Evolutionary conservation across 176 grass and related monocot genomes (phyloP), one percentile per base, ranked within the genome.

Genomic region (Raddia distichophylla): DNA sequence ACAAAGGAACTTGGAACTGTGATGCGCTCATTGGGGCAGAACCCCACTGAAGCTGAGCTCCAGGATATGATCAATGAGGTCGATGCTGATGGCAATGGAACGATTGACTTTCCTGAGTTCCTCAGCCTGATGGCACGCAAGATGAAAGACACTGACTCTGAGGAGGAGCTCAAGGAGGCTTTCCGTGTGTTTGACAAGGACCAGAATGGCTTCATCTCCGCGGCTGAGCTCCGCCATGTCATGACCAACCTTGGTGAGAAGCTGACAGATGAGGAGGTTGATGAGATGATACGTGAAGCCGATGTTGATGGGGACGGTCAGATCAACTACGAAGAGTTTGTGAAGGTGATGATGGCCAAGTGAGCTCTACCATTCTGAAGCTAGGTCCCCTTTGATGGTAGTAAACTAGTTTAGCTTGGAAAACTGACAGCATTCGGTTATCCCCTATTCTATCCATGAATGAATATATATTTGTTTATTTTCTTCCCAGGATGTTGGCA

Each of bases 211-310:
- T 88, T 88, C 86, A 88, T 84, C 33, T 84, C 81, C 0, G 87
- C 87, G 0, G 81, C 87, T 75, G 76, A 89, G 50, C 87, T 89
- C 20, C 86, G 76, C 13, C 87, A 84, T 61, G 87, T 89, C 81
- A 89, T 89, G 87, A 89, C 87, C 76, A 89, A 84, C 81, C 87
- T 89, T 5, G 87, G 87, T 34, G 87, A 89, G 81, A 84, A 88
- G 51, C 67, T 88, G 74, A 87, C 85, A 6, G 85, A 87, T 0
- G 85, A 87, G 73, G 85, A 87, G 35, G 85, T 87, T 14, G 74
- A 88, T 5, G 86, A 83, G 74, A 88, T 82, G 86, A 79, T 88
- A 27, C 86, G 80, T 42, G 86, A 79, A 48, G 86, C 81, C 0
- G 75, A 84, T 0, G 61, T 88, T 0, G 86, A 84, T 3, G 86